Base-by-base conservation (phyloP, 305 asterid species). In the Fraxinus baroniana region DNA sequence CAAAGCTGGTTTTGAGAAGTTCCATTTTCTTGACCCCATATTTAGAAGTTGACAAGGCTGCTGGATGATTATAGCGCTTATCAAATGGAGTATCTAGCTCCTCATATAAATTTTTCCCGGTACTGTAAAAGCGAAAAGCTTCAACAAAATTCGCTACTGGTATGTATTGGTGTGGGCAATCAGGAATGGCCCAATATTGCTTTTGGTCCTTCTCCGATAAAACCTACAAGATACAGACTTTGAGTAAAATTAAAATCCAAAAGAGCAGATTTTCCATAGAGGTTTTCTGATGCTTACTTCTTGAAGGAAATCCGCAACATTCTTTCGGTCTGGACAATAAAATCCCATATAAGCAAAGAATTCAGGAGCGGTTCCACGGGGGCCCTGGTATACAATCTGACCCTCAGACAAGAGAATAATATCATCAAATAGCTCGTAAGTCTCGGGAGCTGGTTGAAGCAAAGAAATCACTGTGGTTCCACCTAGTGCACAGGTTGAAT, bases 361-460 rank as follows among this genome's bases (percentile, higher is more conserved):
- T 77, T 81, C 85, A 64, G 84, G 83, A 71, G 82, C 90, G 57
- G 74, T 85, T 74, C 86, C 89, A 62, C 89, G 86, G 60, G 92
- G 87, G 44, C 92, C 92, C 81, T 89, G 92, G 83, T 87, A 89
- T 60, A 89, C 90, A 82, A 89, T 87, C 24, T 89, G 92, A 66
- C 92, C 89, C 84, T 89, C 90, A 35, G 73, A 64, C 35, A 64
- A 26, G 73, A 64, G 73, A 64, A 64, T 64, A 64, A 64, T 64
- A 26, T 64, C 73, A 87, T 89, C 92, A 81, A 89, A 89, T 74
- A 89, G 73, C 82, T 89, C 92, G 2, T 84, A 89, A 17, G 89
- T 83, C 89, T 89, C 92, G n/a, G 92, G 92, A 81, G 92, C 87
- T 68, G 92, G 92, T 84, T 89, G 92, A 83, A 89, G 92, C 32